phyloP scores from a whole-genome alignment of 2,329 filamentous ascomycete species.

The Monosporascus sp. region DNA sequence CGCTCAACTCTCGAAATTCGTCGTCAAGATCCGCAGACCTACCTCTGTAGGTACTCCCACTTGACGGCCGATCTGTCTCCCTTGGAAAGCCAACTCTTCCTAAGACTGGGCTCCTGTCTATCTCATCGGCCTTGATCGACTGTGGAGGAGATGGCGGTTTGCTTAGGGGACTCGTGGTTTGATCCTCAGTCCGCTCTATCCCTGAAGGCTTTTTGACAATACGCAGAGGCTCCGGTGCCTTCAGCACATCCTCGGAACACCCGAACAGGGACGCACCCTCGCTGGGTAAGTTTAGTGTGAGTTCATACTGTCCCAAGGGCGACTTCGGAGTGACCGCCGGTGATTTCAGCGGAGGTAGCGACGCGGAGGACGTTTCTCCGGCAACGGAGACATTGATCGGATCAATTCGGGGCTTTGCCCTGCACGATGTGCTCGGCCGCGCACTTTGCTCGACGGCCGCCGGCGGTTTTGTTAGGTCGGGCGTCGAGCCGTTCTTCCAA shows the following conservation, averaged over 20 bases:
- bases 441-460: constrained; percentile 25
- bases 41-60: constrained; percentile 19
- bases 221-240: constrained; percentile 16
- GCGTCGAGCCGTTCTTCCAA: constrained; percentile 29
- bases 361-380: constrained; percentile 21
- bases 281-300: constrained; percentile 25
- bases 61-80: constrained; percentile 14
- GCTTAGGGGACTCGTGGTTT: constrained; percentile 4
- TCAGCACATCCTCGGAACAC: constrained; percentile 22
- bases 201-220: constrained; percentile 15
- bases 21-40: constrained; percentile 16
- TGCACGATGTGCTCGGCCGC: constrained; percentile 28
- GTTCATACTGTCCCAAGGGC: constrained; percentile 36
- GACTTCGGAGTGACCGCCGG: constrained; percentile 28
- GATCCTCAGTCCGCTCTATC: constrained; percentile 3
- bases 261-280: constrained; percentile 24
- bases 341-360: constrained; percentile 7
- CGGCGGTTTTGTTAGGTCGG: constrained; percentile 29
- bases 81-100: constrained; percentile 7
- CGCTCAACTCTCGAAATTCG: constrained; percentile 14
- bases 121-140: constrained; percentile 24
- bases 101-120: constrained; percentile 7
- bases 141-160: constrained; percentile 31
- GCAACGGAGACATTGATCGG: constrained; percentile 43
- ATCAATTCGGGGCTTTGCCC: constrained; percentile 38